phyloP scores from a whole-genome alignment of 257 asterid genomes.

The Petunia axillaris region DNA sequence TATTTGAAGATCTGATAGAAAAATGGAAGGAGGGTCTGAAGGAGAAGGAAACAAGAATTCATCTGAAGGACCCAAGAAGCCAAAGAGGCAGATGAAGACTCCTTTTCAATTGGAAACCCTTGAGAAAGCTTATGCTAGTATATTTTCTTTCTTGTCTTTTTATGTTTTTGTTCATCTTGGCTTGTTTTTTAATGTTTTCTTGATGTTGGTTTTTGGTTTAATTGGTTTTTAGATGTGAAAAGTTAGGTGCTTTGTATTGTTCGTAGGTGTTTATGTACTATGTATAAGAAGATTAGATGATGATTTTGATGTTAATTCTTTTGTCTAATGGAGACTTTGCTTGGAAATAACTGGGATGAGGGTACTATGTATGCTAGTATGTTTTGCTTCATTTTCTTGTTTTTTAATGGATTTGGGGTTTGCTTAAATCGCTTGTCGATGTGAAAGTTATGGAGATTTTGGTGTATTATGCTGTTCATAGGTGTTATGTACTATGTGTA shows the following conservation, averaged over 20 bases:
- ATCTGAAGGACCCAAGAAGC: conserved; percentile 69
- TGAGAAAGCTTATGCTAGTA: conserved; percentile 85
- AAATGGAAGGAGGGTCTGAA: conserved; percentile 84
- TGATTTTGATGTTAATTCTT: no score
- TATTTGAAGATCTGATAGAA: conserved; percentile 36
- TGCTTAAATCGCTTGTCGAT: conserved; percentile 11
- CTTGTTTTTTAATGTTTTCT: no score
- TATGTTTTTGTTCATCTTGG: no score
- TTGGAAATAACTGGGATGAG: no score
- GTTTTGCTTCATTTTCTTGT: conserved; percentile 17
- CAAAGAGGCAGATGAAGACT: conserved; percentile 99
- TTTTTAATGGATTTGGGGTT: conserved; percentile 8
- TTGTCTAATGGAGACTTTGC: no score
- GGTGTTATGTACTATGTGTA: not conserved
- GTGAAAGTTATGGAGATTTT: not conserved
- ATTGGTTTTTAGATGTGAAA: no score
- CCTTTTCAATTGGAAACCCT: conserved; percentile 92
- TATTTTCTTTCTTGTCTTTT: conserved; percentile 24
- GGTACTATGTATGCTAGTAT: conserved; percentile 56
- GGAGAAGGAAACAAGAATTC: conserved; percentile 64
- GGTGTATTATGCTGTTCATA: not conserved
- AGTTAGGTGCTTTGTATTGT: no score
- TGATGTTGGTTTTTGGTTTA: no score
- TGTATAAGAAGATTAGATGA: no score
- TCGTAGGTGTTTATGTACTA: no score